A percentile compares a stretch with the other conserved stretches of the same genome.
Evolutionary conservation across 148 eudicot genomes (phyloP).

Genomic region (Linanthus parryae): DNA sequence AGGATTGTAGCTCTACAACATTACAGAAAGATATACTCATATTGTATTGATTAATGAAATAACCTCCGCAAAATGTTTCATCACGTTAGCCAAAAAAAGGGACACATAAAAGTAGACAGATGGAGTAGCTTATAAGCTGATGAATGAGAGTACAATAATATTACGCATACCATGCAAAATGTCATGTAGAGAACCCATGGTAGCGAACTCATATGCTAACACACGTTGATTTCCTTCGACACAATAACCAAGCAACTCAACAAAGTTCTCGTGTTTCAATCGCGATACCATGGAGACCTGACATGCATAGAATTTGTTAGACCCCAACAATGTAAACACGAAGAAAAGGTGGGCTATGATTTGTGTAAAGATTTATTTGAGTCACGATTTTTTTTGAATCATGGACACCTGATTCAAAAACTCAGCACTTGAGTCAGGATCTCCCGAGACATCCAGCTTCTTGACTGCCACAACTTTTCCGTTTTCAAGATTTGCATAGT

Average conservation of each 20-base stretch:
- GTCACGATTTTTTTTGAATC: not conserved
- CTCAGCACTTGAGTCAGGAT: constrained; percentile 50
- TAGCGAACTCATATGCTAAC: constrained; percentile 80
- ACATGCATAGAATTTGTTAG: not conserved
- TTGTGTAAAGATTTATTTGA: too few species aligned
- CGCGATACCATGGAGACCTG: constrained; percentile 81
- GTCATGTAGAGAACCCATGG: constrained; percentile 83
- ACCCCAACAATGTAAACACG: not conserved
- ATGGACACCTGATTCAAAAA: constrained; percentile 59
- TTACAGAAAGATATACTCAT: too few species aligned
- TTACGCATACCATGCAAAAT: constrained; percentile 62
- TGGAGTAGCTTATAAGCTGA: too few species aligned
- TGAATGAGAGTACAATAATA: not conserved
- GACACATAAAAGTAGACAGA: too few species aligned
- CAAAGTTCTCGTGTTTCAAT: constrained; percentile 75
- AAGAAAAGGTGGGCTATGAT: too few species aligned
- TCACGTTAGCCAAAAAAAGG: too few species aligned
- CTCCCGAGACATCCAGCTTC: constrained; percentile 58
- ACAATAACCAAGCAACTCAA: constrained; percentile 77
- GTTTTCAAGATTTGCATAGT: constrained; percentile 45
- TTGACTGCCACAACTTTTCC: constrained; percentile 57
- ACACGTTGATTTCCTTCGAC: constrained; percentile 64
- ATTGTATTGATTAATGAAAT: too few species aligned
- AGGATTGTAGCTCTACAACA: too few species aligned
- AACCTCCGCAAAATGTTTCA: too few species aligned